Evolutionary conservation across 2,329 filamentous ascomycete species (phyloP).

Genomic region (Trichoderma atrobrunneum): DNA sequence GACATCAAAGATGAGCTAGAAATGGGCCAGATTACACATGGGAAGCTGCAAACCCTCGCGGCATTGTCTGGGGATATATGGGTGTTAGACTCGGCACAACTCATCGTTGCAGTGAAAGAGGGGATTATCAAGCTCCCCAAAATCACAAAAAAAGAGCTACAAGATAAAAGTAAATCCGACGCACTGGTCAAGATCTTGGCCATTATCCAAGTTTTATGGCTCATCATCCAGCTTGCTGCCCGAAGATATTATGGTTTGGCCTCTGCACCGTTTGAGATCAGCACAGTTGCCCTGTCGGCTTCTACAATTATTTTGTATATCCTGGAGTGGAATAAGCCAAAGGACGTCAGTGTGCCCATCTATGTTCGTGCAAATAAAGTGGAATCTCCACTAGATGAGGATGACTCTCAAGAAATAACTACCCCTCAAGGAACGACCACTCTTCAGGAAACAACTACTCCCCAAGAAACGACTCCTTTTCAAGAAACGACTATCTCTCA

Average conservation of each 20-base stretch:
- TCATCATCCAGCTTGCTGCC: background rate
- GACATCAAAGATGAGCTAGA: background rate
- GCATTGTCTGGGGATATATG: background rate
- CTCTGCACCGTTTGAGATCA: background rate
- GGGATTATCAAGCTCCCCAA: background rate
- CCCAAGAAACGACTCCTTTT: too few species aligned
- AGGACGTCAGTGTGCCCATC: background rate
- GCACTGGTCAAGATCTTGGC: background rate
- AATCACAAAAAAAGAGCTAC: background rate
- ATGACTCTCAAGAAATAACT: background rate
- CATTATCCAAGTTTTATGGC: background rate
- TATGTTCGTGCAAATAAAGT: background rate
- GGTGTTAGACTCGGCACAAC: background rate
- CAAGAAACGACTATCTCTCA: background rate
- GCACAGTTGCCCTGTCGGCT: background rate
- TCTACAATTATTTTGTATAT: background rate
- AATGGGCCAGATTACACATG: background rate
- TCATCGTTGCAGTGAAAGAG: background rate
- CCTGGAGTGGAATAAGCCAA: background rate
- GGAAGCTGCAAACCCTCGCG: background rate
- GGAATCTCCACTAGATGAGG: rapidly evolving
- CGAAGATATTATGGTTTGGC: background rate
- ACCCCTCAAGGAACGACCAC: too few species aligned
- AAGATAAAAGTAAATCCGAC: background rate
- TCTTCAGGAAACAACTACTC: background rate